Evolutionary conservation across 139 green algal genomes (phyloP).

Genomic region (Mesotaenium endlicherianum): DNA sequence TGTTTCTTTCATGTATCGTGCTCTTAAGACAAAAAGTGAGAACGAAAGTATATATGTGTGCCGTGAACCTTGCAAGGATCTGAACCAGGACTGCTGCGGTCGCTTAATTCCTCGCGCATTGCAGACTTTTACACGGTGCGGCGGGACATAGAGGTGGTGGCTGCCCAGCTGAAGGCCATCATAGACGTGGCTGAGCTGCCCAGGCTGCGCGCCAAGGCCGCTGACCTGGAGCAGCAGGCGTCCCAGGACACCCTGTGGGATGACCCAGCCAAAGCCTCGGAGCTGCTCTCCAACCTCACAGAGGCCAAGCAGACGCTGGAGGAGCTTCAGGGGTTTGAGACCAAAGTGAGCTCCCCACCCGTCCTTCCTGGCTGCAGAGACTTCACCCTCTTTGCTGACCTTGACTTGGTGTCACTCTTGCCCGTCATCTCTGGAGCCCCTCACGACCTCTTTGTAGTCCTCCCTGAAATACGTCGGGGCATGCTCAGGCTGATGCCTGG

Average conservation of each 20-base stretch:
- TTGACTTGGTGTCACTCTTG: background rate
- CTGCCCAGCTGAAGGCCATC: constrained; percentile 8
- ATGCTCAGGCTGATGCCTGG: background rate
- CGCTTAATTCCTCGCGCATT: too few relatives aligned
- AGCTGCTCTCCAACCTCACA: constrained; percentile 57
- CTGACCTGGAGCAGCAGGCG: constrained; percentile 58
- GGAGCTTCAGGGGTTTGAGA: constrained; percentile 48
- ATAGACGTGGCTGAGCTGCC: constrained; percentile 1
- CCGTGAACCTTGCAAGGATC: too few relatives aligned
- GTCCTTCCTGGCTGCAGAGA: background rate
- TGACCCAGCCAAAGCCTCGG: constrained; percentile 57
- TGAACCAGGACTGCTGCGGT: too few relatives aligned
- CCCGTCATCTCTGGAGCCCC: background rate
- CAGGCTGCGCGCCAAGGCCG: background rate
- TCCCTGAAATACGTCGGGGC: background rate
- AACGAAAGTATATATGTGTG: too few relatives aligned
- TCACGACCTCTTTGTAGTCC: background rate
- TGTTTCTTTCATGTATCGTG: too few relatives aligned
- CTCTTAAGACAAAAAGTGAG: too few relatives aligned
- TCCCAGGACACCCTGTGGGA: constrained; percentile 69
- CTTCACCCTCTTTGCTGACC: background rate
- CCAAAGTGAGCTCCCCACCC: background rate
- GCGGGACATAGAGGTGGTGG: constrained; percentile 13
- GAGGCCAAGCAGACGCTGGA: constrained; percentile 44
- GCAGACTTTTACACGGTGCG: constrained; percentile 40